A percentile compares a stretch with the other conserved stretches of the same genome.
Conservation (phyloP, 345 rosid species). For the Hibiscus tridactylites region DNA sequence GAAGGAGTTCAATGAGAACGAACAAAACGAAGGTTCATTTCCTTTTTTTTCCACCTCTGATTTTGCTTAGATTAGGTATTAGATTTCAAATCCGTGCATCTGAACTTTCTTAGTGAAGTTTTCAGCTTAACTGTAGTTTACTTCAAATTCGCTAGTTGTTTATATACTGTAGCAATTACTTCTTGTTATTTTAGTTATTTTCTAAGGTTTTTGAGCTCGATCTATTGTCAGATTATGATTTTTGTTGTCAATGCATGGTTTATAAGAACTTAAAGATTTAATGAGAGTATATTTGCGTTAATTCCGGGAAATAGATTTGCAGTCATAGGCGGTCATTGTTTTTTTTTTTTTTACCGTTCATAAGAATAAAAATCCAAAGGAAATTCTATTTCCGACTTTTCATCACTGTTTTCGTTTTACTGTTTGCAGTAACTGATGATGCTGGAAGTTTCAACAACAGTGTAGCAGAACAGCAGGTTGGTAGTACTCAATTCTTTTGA, state of each 20-base stretch:
- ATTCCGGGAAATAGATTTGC: neutral
- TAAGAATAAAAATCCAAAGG: neutral
- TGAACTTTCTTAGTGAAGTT: neutral
- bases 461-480: conserved; percentile 82
- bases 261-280: neutral
- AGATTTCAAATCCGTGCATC: neutral
- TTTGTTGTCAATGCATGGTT: neutral
- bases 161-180: neutral
- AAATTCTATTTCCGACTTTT: neutral
- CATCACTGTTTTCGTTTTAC: neutral
- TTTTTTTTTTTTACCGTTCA: neutral
- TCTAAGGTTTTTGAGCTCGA: neutral
- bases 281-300: neutral
- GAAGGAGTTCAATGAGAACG: conserved; percentile 83
- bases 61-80: conserved; percentile 21
- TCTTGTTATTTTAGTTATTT: neutral
- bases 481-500: neutral
- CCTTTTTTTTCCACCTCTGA: conserved; percentile 4
- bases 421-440: conserved; percentile 49
- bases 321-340: neutral
- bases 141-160: neutral
- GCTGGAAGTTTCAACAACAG: conserved; percentile 82
- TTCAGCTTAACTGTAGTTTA: neutral
- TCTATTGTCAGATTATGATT: neutral
- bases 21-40: conserved; percentile 59